Conservation (phyloP, 768 basidiomycete species). For the Leccinellum albellum region DNA sequence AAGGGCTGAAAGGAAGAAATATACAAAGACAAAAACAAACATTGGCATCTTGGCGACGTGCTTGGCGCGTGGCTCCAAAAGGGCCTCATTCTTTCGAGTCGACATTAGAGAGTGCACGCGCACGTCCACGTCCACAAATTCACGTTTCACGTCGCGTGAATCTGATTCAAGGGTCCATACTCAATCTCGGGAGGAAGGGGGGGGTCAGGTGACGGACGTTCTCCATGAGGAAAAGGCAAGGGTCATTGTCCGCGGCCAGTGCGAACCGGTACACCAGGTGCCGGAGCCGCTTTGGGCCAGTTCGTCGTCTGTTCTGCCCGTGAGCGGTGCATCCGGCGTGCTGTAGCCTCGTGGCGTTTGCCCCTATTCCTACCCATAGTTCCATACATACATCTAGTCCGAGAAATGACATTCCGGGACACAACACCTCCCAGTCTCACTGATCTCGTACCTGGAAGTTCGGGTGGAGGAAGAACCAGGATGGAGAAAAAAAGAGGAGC, state of each 20-base stretch:
- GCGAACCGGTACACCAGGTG: background rate
- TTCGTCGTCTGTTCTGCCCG: constrained; percentile 1
- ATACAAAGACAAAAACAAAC: background rate
- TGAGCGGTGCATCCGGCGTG: constrained; percentile 8
- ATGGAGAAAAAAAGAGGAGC: background rate
- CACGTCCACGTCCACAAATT: background rate
- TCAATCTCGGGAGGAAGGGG: constrained; percentile 20
- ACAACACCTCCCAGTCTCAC: background rate
- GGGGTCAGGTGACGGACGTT: background rate
- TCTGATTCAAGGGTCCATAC: constrained; percentile 20
- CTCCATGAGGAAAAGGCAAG: constrained; percentile 2
- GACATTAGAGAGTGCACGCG: background rate
- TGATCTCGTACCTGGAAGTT: background rate
- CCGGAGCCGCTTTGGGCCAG: background rate
- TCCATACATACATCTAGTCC: background rate
- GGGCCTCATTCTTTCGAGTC: background rate
- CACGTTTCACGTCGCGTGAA: constrained; percentile 19
- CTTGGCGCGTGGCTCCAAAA: background rate
- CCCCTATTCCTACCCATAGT: constrained; percentile 5
- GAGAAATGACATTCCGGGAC: constrained; percentile 2
- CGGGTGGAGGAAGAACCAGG: background rate
- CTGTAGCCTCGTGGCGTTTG: constrained; percentile 19
- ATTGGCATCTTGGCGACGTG: background rate
- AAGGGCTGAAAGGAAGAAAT: background rate
- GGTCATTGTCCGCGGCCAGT: background rate